Evolutionary conservation across 129 eudicot species (phyloP).

Genomic region (Lactuca sativa): DNA sequence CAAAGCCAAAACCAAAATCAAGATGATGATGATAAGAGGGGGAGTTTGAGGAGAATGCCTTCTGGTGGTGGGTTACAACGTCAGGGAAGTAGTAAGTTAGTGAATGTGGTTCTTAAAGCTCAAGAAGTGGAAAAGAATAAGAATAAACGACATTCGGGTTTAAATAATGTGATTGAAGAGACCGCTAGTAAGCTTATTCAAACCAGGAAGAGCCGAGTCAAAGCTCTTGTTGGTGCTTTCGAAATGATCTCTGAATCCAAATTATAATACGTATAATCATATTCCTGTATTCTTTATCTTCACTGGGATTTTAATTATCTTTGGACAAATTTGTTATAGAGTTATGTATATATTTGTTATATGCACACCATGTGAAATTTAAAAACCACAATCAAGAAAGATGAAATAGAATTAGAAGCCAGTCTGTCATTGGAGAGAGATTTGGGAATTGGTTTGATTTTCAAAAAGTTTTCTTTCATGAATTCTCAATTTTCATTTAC

Average conservation of each 20-base stretch:
- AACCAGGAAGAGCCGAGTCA: conserved; percentile 61
- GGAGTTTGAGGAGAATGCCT: conserved; percentile 24
- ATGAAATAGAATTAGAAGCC: no score
- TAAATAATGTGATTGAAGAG: conserved; percentile 65
- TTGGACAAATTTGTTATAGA: no score
- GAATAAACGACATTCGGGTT: conserved; percentile 16
- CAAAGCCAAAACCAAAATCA: background rate
- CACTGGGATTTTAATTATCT: background rate
- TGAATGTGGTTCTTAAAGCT: conserved; percentile 1
- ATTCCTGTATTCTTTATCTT: background rate
- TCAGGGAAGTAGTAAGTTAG: background rate
- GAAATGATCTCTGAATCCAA: conserved; percentile 36
- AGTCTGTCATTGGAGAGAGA: background rate
- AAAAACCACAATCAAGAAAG: no score
- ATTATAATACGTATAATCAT: background rate
- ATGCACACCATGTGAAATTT: no score
- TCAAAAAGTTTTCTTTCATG: background rate
- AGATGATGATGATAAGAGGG: background rate
- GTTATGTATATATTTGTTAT: no score
- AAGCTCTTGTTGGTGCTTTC: conserved; percentile 78
- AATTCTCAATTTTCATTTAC: conserved; percentile 23
- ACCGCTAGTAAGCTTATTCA: conserved; percentile 61
- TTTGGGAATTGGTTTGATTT: background rate
- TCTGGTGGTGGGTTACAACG: conserved; percentile 6
- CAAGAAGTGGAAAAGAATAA: background rate